Evolutionary conservation across 495 filamentous ascomycete species (phyloP), one percentile per base, ranked within the genome.

Genomic region (Trypethelium eluteriae): DNA sequence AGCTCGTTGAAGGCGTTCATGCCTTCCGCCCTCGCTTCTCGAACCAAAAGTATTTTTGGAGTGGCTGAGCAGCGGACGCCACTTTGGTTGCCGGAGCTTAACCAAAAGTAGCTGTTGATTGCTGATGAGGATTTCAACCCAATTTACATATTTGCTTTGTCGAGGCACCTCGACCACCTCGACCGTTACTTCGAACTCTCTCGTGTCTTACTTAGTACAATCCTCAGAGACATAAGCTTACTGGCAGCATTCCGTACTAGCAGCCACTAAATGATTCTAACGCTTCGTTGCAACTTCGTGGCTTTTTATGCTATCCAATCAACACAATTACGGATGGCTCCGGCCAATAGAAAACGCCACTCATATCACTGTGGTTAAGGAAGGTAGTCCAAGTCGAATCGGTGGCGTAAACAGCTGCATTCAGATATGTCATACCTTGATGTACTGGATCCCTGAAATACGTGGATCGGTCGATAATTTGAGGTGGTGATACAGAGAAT

Each of bases 61-160:
- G 53, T 59, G 53, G 53, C 53, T 59, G 53, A 59, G 53, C 53
- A 59, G 18, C 32, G 53, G 53, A 18, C 53, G 53, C 36, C 36
- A 59, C 53, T 59, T 36, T 59, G 32, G 53, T 59, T 10, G 32
- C 53, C 18, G 6, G 53, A 59, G 53, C 53, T 59, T 36, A 32
- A 59, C 53, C 53, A 9, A 18, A 59, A 59, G 53, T 59, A 32
- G 36, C 53, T 59, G 16, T 53, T 53, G 49, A 5, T 18, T 18
- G 49, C 49, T 18, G 49, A 53, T 53, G 49, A 18, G 49, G n/a
- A 25, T 53, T 18, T 18, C 16, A 11, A 53, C 25, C 49, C 49
- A 53, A 18, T 53, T 53, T 18, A 16, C 49, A 53, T 53, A 14
- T 53, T 11, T 18, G 49, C 49, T 53, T 53, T 53, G 49, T 18